Evolutionary conservation across 2,329 filamentous ascomycete genomes (phyloP), one percentile per base, ranked within the genome.

Genomic region (Nectriaceae sp.): DNA sequence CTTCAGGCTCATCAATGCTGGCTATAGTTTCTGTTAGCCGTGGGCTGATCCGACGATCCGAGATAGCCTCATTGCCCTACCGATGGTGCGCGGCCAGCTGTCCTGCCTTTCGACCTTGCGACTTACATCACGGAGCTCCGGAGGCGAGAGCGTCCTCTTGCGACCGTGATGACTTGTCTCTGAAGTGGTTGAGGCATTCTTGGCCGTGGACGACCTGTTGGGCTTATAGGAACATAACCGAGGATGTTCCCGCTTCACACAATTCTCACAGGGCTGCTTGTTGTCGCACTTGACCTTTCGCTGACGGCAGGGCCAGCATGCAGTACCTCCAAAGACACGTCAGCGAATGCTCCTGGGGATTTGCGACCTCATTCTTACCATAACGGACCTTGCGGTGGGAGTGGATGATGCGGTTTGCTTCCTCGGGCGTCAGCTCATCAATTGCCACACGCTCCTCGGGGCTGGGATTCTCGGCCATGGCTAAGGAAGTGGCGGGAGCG

Each of bases 231-330:
- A 85, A 63, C 83, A 87, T 42, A 87, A 71, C 66, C 80, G 76
- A 3, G 82, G 76, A 57, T 87, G 83, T 50, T 86, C 82, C 46
- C 83, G 72, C 70, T 85, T 85, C 61, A 84, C 77, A 61, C 83
- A 87, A 63, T 87, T 87, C 61, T 86, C 82, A 65, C 83, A 87
- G 1, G 83, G 83, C 61, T 84, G 78, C 65, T 85, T 82, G 66
- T 85, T 86, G 70, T 86, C 83, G 65, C 83, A 87, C 69, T 86
- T 86, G 35, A 87, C 83, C 68, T 87, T 86, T 55, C 83, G 76
- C 66, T 86, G 83, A 39, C 83, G 75, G 62, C 83, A 87, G 11
- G 83, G 83, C 82, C 83, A 87, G 60, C 83, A 87, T 4, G 81
- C 81, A 36, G 81, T 84, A 49, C 80, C 80, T 84, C 11, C 16